phyloP scores from a whole-genome alignment of 2,329 filamentous ascomycete species.

The Claviceps citrina region DNA sequence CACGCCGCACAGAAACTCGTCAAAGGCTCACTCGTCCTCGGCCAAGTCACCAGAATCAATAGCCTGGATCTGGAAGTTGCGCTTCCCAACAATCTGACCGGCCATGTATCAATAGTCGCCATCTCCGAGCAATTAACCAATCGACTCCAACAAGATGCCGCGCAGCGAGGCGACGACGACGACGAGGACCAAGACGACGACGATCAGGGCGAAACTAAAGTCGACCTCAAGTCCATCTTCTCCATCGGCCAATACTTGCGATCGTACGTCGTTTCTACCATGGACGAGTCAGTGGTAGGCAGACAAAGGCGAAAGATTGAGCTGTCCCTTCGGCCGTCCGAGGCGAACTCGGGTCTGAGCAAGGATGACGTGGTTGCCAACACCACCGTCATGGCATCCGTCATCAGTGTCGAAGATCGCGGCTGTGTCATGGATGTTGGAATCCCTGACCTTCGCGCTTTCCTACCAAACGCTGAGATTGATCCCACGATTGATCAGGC shows the following conservation, averaged over 20 bases:
- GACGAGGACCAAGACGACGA: conserved; percentile 29
- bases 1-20: conserved; percentile 49
- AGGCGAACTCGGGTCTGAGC: conserved; percentile 61
- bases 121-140: conserved; percentile 67
- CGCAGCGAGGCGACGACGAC: conserved; percentile 33
- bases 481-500: conserved; percentile 49
- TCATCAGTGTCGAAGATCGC: conserved; percentile 88
- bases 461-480: conserved; percentile 72
- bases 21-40: conserved; percentile 75
- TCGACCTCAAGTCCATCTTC: conserved; percentile 65
- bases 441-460: conserved; percentile 58
- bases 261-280: conserved; percentile 65
- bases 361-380: conserved; percentile 61
- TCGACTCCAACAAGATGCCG: conserved; percentile 55
- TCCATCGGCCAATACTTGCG: conserved; percentile 75
- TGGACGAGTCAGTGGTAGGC: conserved; percentile 43
- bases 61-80: conserved; percentile 64
- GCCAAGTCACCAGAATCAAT: conserved; percentile 70
- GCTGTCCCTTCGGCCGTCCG: conserved; percentile 64
- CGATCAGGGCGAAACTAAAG: conserved; percentile 33
- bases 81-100: conserved; percentile 82
- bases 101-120: conserved; percentile 83
- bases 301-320: conserved; percentile 73
- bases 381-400: conserved; percentile 69
- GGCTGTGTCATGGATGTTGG: conserved; percentile 88